Evolutionary conservation across 148 eudicot species (phyloP).

Genomic region (Dysphania ambrosioides): DNA sequence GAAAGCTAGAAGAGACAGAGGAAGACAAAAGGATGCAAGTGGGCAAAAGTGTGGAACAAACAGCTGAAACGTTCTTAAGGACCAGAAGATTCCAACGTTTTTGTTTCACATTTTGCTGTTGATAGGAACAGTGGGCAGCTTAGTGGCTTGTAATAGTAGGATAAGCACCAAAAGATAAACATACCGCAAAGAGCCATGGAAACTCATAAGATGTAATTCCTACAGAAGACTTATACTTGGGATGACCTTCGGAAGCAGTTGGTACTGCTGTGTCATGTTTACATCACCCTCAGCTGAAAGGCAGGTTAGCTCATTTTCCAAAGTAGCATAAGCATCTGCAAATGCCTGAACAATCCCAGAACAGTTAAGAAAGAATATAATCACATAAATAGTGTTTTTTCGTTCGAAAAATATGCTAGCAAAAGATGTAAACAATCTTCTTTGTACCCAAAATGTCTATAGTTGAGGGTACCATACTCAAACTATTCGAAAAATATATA

Average conservation of each 20-base stretch:
- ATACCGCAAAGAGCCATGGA: constrained; percentile 9
- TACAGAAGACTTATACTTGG: constrained; percentile 62
- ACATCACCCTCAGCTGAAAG: constrained; percentile 41
- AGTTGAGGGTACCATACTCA: not conserved
- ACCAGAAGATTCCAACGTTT: no score
- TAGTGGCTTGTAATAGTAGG: no score
- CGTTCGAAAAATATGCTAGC: not conserved
- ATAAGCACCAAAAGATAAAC: constrained; percentile 15
- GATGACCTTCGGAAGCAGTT: constrained; percentile 73
- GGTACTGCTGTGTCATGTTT: constrained; percentile 34
- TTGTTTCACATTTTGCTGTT: no score
- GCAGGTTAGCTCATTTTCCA: constrained; percentile 56
- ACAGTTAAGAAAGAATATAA: not conserved
- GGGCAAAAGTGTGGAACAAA: no score
- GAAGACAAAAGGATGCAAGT: no score
- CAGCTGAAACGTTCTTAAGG: no score
- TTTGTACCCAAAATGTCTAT: not conserved
- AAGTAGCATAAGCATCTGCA: constrained; percentile 86
- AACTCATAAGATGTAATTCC: constrained; percentile 21
- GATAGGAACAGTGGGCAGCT: no score
- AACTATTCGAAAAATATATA: not conserved
- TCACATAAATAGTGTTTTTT: not conserved
- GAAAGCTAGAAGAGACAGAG: no score
- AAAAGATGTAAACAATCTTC: not conserved
- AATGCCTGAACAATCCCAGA: constrained; percentile 57